These are phyloP conservation scores for Ogataea thermomethanolica DNA, from an alignment of 805 yeast species.

Conservation along the genomic window DNA sequence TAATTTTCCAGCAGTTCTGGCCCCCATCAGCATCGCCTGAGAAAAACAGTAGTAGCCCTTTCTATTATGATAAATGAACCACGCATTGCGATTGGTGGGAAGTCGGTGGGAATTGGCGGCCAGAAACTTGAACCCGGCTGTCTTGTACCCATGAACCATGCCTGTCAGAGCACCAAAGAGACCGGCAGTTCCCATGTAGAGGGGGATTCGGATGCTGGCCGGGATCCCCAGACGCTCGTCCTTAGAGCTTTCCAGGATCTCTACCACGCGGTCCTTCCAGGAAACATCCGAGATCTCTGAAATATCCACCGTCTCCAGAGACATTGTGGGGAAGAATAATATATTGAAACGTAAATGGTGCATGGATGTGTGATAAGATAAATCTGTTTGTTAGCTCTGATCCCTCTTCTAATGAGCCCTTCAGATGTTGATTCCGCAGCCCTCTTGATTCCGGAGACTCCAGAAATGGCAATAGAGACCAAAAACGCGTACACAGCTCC, in stretches of 20 bases:
- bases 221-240: slow-evolving; percentile 47
- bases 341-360: not conserved
- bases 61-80: slow-evolving; percentile 85
- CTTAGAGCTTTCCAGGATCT: slow-evolving; percentile 7
- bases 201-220: slow-evolving; percentile 43
- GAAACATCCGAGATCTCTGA: not conserved
- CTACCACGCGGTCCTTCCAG: not conserved
- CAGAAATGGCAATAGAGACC: no score
- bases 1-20: slow-evolving; percentile 40
- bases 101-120: slow-evolving; percentile 82
- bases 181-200: slow-evolving; percentile 39
- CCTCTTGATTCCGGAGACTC: not conserved
- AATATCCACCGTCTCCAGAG: not conserved
- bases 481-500: slow-evolving; percentile 16
- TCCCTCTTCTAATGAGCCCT: not conserved
- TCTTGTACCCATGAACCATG: slow-evolving; percentile 53
- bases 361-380: slow-evolving; percentile 5
- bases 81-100: slow-evolving; percentile 74
- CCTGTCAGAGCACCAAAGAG: slow-evolving; percentile 52
- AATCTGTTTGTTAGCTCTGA: not conserved
- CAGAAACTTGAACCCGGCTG: slow-evolving; percentile 55
- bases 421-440: not conserved
- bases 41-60: slow-evolving; percentile 71
- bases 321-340: slow-evolving; percentile 1
- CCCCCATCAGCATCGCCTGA: slow-evolving; percentile 49